phyloP scores from a whole-genome alignment of 83 land plant species.

The Picea mariana region DNA sequence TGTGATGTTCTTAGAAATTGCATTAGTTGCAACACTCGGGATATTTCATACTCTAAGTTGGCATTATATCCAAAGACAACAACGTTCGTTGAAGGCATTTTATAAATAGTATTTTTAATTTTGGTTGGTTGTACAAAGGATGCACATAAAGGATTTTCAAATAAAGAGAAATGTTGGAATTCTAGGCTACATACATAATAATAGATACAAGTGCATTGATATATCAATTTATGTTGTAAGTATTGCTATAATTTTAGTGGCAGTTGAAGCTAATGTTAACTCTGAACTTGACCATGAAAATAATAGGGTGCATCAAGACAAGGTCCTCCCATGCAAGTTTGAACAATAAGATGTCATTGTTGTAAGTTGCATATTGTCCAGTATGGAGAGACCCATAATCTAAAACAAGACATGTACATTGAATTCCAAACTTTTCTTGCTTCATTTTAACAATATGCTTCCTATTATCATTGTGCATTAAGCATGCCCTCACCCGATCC shows the following conservation, averaged over 20 bases:
- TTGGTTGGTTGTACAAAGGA: not conserved
- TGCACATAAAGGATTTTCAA: not conserved
- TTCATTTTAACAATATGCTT: no score
- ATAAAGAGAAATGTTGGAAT: not conserved
- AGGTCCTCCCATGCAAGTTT: no score
- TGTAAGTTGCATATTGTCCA: no score
- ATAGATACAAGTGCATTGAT: not conserved
- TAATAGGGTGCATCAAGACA: no score
- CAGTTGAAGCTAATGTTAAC: no score
- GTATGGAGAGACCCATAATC: no score
- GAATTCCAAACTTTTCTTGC: no score
- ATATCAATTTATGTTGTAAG: not conserved
- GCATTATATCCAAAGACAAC: not conserved
- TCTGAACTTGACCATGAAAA: no score
- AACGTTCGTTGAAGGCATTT: not conserved
- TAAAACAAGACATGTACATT: no score
- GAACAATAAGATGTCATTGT: no score
- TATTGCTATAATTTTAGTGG: not conserved
- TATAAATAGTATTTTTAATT: not conserved
- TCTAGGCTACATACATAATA: not conserved
- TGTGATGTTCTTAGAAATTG: not conserved
- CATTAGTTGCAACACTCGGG: not conserved
- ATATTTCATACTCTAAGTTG: not conserved
- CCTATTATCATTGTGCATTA: no score
- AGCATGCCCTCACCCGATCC: no score